Evolutionary conservation across 1,139 yeast species (phyloP), one percentile per base, ranked within the genome.

Genomic region (Waltiozyma sp.): DNA sequence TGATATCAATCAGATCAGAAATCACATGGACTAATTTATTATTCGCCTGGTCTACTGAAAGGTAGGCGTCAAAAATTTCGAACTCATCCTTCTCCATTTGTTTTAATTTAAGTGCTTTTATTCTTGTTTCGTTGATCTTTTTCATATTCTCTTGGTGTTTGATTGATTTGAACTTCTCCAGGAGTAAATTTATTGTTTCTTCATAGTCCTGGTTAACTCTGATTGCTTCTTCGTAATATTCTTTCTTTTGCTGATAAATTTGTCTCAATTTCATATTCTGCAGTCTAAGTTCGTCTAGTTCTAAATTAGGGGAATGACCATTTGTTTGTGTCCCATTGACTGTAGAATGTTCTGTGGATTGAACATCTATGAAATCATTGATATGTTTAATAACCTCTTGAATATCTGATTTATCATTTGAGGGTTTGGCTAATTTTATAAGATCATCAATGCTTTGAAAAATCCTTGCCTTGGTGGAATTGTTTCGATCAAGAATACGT

Each of bases 181-280:
- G 39, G 19, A 51, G n/a, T 0, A 19, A 4, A 15, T 44, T 45
- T 3, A 55, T 48, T 5, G 37, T 23, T 1, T 34, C 28, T 33
- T 53, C 54, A 34, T 49, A 54, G 8, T 52, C 54, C 1, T 10
- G 5, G 19, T 47, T 52, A 1, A 51, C 40, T 1, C 18, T 11
- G 15, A 37, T 34, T 2, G 45, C 38, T n/a, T 47, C 46, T 3
- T 21, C n/a, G 28, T 46, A 52, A 34, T 45, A 45, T 3, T 19
- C 11, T 13, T 15, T 36, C 31, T 46, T 49, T 4, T 40, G 18
- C 5, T 13, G 41, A 13, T 51, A 40, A 8, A 54, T 36, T 9
- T 38, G 18, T 38, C 44, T 51, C 36, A 55, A 33, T 35, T 45
- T 39, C 15, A 10, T 2, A 40, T 54, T 54, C 36, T 55, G 57